phyloP scores from a whole-genome alignment of 208 protist species.

The Phytomonas sp. region DNA sequence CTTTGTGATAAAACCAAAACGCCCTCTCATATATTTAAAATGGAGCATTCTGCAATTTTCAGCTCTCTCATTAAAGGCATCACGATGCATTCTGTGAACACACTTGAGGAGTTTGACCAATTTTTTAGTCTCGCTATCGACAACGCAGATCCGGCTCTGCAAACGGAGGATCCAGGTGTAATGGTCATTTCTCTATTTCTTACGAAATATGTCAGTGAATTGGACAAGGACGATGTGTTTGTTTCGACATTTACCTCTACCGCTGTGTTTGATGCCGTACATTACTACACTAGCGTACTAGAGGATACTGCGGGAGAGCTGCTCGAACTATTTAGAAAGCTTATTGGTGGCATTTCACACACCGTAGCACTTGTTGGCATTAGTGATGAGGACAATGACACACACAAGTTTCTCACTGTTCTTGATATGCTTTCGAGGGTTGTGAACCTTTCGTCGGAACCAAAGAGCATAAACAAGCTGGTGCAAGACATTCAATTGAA shows the following conservation, averaged over 20 bases:
- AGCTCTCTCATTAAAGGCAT: slow-evolving; percentile 37
- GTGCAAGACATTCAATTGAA: slow-evolving; percentile 47
- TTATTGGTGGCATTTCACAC: slow-evolving; percentile 40
- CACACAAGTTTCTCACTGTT: slow-evolving; percentile 36
- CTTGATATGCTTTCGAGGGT: slow-evolving; percentile 37
- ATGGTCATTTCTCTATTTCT: slow-evolving; percentile 63
- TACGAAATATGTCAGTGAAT: slow-evolving; percentile 32
- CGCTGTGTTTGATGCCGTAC: slow-evolving; percentile 64
- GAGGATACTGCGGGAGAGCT: slow-evolving; percentile 32
- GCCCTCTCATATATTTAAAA: slow-evolving; percentile 46
- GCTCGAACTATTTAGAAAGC: slow-evolving; percentile 49
- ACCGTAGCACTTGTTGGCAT: slow-evolving; percentile 56
- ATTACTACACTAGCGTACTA: slow-evolving; percentile 54
- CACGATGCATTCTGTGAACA: slow-evolving; percentile 38
- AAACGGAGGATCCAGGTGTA: slow-evolving; percentile 61
- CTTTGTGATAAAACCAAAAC: slow-evolving; percentile 42
- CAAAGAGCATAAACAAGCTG: slow-evolving; percentile 41
- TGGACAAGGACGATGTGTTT: slow-evolving; percentile 37
- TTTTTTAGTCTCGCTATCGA: slow-evolving; percentile 59
- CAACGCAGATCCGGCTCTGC: slow-evolving; percentile 53
- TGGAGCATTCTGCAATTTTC: slow-evolving; percentile 48
- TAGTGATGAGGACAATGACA: slow-evolving; percentile 60
- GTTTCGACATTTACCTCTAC: slow-evolving; percentile 62
- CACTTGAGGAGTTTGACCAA: slow-evolving; percentile 51
- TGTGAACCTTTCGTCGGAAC: slow-evolving; percentile 34